Evolutionary conservation across 2,329 filamentous ascomycete species (phyloP).

Genomic region (Nigrospora oryzae): DNA sequence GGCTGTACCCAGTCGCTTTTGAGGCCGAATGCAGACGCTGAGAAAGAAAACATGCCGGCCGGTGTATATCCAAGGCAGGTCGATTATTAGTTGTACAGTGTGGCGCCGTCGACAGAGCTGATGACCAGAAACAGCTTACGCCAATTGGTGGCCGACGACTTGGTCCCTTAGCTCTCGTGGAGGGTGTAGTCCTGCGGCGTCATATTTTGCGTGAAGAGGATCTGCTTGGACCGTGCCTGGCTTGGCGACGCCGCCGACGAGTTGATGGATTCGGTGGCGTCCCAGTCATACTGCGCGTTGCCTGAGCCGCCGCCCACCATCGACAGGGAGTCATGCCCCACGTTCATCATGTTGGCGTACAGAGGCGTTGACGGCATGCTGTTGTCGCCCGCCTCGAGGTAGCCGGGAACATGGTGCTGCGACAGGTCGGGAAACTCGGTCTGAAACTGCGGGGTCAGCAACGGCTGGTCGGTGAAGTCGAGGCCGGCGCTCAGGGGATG

Average conservation of each 20-base stretch:
- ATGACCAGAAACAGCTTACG: too few relatives aligned
- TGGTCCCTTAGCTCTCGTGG: conserved; percentile 8
- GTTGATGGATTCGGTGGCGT: conserved; percentile 31
- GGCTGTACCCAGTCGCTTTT: too few relatives aligned
- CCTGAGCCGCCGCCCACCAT: neutral
- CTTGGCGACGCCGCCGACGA: conserved; percentile 27
- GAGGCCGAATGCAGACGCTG: too few relatives aligned
- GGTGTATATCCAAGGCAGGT: too few relatives aligned
- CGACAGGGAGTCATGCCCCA: conserved; percentile 22
- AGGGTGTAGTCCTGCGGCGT: conserved; percentile 32
- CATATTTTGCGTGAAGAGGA: conserved; percentile 37
- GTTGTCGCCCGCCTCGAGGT: conserved; percentile 29
- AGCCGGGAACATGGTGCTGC: conserved; percentile 32
- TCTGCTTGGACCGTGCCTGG: conserved; percentile 28
- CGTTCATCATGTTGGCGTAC: conserved; percentile 32
- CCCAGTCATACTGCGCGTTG: conserved; percentile 44
- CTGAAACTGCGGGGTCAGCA: conserved; percentile 40
- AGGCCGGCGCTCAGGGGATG: conserved; percentile 13
- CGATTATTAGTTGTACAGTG: too few relatives aligned
- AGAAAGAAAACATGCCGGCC: too few relatives aligned
- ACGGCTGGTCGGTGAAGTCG: conserved; percentile 34
- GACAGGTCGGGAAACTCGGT: conserved; percentile 35
- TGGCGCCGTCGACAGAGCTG: too few relatives aligned
- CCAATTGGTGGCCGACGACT: too few relatives aligned
- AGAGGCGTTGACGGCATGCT: conserved; percentile 42